phyloP scores from a whole-genome alignment of 2,329 filamentous ascomycete species.

The Aschersonia sp. region DNA sequence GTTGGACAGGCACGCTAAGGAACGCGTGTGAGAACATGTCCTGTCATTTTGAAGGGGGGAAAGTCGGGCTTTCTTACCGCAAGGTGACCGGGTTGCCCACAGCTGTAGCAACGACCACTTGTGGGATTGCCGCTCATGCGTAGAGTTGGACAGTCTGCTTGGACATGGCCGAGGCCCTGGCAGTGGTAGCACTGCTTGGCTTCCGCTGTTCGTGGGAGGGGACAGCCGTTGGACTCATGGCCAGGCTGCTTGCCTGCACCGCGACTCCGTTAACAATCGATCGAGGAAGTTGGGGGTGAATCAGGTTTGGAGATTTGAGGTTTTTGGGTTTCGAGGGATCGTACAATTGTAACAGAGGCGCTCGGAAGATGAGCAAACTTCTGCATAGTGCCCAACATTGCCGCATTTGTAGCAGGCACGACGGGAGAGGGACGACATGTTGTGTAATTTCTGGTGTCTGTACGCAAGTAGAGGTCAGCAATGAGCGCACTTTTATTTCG shows the following conservation, averaged over 20 bases:
- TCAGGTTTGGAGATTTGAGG: not conserved
- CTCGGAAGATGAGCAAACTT: slow-evolving; percentile 96
- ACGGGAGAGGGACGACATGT: slow-evolving; percentile 68
- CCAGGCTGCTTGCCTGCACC: slow-evolving; percentile 65
- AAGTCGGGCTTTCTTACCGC: slow-evolving; percentile 44
- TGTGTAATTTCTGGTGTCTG: slow-evolving; percentile 8
- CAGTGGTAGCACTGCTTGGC: slow-evolving; percentile 99
- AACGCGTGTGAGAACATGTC: not conserved
- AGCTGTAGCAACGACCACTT: slow-evolving; percentile 90
- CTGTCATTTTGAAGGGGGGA: no score
- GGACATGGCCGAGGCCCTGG: slow-evolving; percentile 94
- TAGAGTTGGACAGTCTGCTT: slow-evolving; percentile 95
- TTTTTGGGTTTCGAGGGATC: slow-evolving; percentile 15
- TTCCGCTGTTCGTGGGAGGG: slow-evolving; percentile 89
- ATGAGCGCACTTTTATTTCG: not conserved
- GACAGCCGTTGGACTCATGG: slow-evolving; percentile 97
- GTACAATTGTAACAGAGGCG: slow-evolving; percentile 99
- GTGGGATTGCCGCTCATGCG: slow-evolving; percentile 72
- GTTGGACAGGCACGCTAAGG: slow-evolving; percentile 66
- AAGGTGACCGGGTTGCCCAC: slow-evolving; percentile 82
- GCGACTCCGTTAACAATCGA: not conserved
- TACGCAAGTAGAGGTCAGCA: not conserved
- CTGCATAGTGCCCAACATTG: slow-evolving; percentile 67
- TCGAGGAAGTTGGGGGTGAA: no score
- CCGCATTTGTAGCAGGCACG: slow-evolving; percentile 75